Conservation (phyloP, 192 early-diverging fungal species). For the Entomortierella lignicola region DNA sequence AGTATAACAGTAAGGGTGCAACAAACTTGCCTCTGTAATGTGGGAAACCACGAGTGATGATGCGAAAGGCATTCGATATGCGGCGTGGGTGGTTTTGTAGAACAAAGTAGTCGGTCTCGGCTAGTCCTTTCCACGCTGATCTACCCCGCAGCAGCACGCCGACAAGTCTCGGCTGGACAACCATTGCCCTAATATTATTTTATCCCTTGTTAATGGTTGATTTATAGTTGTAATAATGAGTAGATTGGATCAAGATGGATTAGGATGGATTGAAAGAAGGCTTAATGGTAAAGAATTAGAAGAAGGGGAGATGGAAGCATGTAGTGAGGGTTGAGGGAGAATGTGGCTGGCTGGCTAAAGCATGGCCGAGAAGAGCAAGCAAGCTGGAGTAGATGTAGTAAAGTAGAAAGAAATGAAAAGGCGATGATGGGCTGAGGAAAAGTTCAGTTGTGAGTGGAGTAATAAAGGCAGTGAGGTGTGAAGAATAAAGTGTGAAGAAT, state of each 20-base stretch:
- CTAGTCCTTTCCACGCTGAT: slow-evolving; percentile 39
- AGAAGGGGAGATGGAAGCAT: background rate
- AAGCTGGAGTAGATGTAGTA: background rate
- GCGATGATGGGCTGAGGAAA: background rate
- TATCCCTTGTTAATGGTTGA: background rate
- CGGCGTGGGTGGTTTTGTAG: slow-evolving; percentile 48
- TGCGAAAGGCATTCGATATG: slow-evolving; percentile 18
- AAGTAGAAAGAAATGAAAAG: background rate
- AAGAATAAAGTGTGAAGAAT: too few relatives aligned
- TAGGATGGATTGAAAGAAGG: background rate
- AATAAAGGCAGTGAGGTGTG: background rate
- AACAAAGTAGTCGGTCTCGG: slow-evolving; percentile 46
- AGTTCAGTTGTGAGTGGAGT: background rate
- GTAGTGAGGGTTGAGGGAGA: background rate
- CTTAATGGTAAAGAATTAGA: background rate
- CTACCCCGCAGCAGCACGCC: slow-evolving; percentile 38
- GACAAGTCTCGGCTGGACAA: slow-evolving; percentile 41
- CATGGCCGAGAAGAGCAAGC: background rate
- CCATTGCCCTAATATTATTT: too few relatives aligned
- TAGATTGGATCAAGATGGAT: background rate
- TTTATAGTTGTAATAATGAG: background rate
- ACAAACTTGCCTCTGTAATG: slow-evolving; percentile 43
- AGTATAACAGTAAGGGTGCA: background rate
- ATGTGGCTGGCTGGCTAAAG: background rate
- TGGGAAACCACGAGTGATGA: slow-evolving; percentile 53